Evolutionary conservation across 106 monocot species (phyloP).

Genomic region (Allium fistulosum): DNA sequence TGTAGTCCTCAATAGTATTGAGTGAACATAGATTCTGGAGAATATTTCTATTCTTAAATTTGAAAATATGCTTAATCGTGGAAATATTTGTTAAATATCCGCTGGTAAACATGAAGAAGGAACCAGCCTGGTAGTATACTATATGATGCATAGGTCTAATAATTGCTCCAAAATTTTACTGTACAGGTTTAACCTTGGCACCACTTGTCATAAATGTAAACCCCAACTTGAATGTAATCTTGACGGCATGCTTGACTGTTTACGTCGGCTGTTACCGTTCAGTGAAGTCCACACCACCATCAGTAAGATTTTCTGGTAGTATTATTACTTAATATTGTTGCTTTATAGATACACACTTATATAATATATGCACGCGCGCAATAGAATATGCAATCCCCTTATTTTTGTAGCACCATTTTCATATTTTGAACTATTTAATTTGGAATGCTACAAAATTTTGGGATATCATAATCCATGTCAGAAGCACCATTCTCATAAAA

Average conservation of each 20-base stretch:
- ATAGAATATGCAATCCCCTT: too few relatives aligned
- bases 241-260: slow-evolving; percentile 94
- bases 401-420: too few relatives aligned
- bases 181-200: slow-evolving; percentile 65
- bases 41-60: slow-evolving; percentile 1
- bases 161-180: background rate
- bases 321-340: background rate
- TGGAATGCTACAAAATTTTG: too few relatives aligned
- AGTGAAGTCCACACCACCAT: slow-evolving; percentile 86
- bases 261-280: slow-evolving; percentile 96
- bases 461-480: too few relatives aligned
- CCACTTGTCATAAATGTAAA: slow-evolving; percentile 74
- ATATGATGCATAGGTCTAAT: background rate
- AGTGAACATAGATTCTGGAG: background rate
- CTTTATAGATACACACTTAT: too few relatives aligned
- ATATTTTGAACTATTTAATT: too few relatives aligned
- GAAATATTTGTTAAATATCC: too few relatives aligned
- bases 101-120: too few relatives aligned
- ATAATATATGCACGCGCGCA: too few relatives aligned
- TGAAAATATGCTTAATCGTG: background rate
- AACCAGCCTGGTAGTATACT: too few relatives aligned
- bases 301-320: slow-evolving; percentile 35
- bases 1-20: background rate
- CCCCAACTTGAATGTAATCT: slow-evolving; percentile 87
- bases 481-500: too few relatives aligned